phyloP scores from a whole-genome alignment of 73 alveolate genomes.

The Breviolum minutum region DNA sequence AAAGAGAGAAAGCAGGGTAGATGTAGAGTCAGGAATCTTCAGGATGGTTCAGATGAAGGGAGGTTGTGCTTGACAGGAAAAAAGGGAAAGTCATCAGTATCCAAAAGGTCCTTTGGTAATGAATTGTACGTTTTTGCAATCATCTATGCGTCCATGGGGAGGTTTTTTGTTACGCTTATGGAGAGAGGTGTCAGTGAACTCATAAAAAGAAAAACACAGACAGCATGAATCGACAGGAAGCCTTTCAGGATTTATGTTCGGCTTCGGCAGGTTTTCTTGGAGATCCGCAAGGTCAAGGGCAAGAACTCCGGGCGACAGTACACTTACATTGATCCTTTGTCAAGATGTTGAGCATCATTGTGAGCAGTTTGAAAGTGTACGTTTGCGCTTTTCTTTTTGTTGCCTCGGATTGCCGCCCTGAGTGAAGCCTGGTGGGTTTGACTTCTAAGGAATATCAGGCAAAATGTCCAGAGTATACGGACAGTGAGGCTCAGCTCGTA shows the following conservation, averaged over 20 bases:
- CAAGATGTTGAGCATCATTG: neutral
- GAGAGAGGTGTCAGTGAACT: neutral
- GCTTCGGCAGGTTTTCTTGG: neutral
- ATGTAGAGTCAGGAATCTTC: too few species aligned
- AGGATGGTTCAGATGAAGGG: too few species aligned
- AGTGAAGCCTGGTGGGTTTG: neutral
- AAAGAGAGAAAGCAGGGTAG: too few species aligned
- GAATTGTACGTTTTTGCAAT: neutral
- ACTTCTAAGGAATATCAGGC: conserved; percentile 70
- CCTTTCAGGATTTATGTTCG: neutral
- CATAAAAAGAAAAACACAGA: too few species aligned
- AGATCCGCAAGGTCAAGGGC: conserved; percentile 14
- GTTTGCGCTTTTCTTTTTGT: too few species aligned
- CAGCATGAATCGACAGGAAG: too few species aligned
- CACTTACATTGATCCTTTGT: neutral
- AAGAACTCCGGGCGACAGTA: neutral
- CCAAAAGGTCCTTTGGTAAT: too few species aligned
- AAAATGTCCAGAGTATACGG: conserved; percentile 65
- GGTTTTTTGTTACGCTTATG: neutral
- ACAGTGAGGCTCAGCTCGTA: neutral
- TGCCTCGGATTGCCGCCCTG: neutral
- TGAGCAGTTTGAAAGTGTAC: neutral
- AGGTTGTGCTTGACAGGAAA: too few species aligned
- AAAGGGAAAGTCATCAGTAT: too few species aligned
- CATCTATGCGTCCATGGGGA: too few species aligned